Evolutionary conservation across 73 alveolate genomes (phyloP), one percentile per base, ranked within the genome.

Genomic region (Symbiodinium pilosum): DNA sequence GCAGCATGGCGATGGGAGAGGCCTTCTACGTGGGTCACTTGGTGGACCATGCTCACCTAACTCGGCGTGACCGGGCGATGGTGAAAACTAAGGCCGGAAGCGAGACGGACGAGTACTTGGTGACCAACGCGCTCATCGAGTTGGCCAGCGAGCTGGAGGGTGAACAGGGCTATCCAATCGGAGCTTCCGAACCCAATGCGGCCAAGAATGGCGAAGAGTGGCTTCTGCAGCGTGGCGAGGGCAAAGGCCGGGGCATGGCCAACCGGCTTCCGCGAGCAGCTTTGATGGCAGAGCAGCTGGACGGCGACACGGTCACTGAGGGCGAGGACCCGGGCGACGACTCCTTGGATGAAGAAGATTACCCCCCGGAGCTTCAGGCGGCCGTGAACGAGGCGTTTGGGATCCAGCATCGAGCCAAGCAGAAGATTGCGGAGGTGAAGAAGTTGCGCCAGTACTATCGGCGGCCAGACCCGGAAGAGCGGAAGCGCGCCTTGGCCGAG

Each of bases 311-410:
- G 64, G 16, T 16, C 64, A 47, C 24, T 8, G 16, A 11, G 8
- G 64, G 16, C 64, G 64, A 47, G 8, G 24, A 8, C 8, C n/a
- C n/a, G n/a, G 64, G 64, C 64, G 64, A 47, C 24, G 64, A 47
- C 24, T 47, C 64, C 43, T 3, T 84, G 2, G 92, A 84, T 30
- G 92, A 84, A 6, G 83, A 11, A 68, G 92, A 43, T 71, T 21
- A 21, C 44, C 92, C 92, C 2, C 75, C 73, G 71, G 92, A 84
- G 36, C 32, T 84, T 54, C 26, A 4, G n/a, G 92, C 43, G 43
- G 92, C 92, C 4, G 92, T 41, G 92, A 41, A 43, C 73, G 92
- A 84, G 43, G 92, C 92, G 73, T 84, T 14, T 42, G 92, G 73
- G 42, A 21, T 84, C 43, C 92, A 84, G 73, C 51, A 43, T 71